Evolutionary conservation across 345 rosid genomes (phyloP), one percentile per base, ranked within the genome.

Genomic region (Gossypium anomalum): DNA sequence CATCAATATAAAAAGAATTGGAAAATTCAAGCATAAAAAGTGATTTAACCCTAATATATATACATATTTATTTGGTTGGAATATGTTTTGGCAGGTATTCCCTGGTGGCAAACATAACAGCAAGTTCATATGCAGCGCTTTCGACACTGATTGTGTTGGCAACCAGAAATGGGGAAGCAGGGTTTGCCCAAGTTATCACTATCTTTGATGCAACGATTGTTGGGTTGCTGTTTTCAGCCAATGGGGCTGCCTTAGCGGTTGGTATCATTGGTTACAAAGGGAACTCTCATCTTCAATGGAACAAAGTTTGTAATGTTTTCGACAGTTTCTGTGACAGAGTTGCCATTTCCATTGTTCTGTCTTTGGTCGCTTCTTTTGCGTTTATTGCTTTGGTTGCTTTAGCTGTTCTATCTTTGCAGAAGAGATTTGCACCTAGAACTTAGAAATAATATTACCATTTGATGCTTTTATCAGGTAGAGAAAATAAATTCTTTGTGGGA

Each of bases 251-350:
- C 17, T 16, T 57, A 0, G 88, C 86, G 10, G 27, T 86, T 2
- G 88, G 90, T 6, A 8, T 86, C 3, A 15, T 89, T 9, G 92
- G 88, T 22, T 76, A 76, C 65, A 15, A 71, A 23, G 94, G 94
- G 23, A 89, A 89, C 77, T 82, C 88, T 0, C 90, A 84, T 23
- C 77, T 86, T 67, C 58, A 66, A 7, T 90, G 94, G 94, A 58
- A 41, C n/a, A 80, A 84, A 68, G 88, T 78, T 14, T 89, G 94
- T 82, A 11, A 70, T 10, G 73, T 73, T 23, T 85, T 90, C 19
- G 87, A 68, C n/a, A 72, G 52, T 74, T 88, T 90, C 56, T 88
- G 94, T 48, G 4, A 76, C 47, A 86, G 75, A 52, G 86, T 43
- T 19, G 83, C 79, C 3, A 80, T 72, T 38, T 61, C 87, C 44